Percentiles rank a stretch among this genome's conserved stretches.
Evolutionary conservation across 1,139 yeast species (phyloP).

Genomic region (Diutina neorugosa): DNA sequence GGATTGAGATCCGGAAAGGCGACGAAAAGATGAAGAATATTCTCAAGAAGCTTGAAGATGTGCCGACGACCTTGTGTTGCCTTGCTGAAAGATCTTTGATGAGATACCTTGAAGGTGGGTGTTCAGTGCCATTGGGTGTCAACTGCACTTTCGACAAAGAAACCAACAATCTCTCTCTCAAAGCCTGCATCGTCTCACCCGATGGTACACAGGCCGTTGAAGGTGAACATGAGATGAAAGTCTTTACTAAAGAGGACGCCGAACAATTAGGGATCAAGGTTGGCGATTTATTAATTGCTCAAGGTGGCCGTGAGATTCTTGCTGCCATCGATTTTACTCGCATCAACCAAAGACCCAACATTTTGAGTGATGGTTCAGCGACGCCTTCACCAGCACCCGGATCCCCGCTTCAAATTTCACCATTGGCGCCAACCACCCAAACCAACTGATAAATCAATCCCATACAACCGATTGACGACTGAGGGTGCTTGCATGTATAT

Average conservation of each 20-base stretch:
- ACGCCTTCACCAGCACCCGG: neutral
- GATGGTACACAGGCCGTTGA: constrained; percentile 69
- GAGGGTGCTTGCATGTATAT: neutral
- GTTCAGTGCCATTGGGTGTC: constrained; percentile 95
- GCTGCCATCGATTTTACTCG: constrained; percentile 68
- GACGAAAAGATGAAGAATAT: constrained; percentile 49
- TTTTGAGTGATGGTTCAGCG: neutral
- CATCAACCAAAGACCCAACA: constrained; percentile 29
- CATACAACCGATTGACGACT: neutral
- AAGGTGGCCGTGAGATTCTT: constrained; percentile 76
- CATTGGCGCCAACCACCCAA: neutral
- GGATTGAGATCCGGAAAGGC: constrained; percentile 70
- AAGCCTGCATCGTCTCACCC: constrained; percentile 73
- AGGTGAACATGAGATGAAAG: constrained; percentile 26
- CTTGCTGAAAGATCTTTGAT: constrained; percentile 83
- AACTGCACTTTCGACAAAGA: constrained; percentile 41
- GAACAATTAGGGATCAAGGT: constrained; percentile 55
- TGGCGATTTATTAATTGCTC: constrained; percentile 53
- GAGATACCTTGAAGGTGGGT: constrained; percentile 91
- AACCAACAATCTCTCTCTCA: constrained; percentile 34
- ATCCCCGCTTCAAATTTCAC: neutral
- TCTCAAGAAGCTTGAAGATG: constrained; percentile 53
- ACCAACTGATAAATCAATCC: neutral
- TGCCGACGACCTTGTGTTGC: constrained; percentile 62
- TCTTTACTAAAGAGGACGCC: constrained; percentile 45